Conservation (phyloP, 805 yeast species). For the Candida insectalens region DNA sequence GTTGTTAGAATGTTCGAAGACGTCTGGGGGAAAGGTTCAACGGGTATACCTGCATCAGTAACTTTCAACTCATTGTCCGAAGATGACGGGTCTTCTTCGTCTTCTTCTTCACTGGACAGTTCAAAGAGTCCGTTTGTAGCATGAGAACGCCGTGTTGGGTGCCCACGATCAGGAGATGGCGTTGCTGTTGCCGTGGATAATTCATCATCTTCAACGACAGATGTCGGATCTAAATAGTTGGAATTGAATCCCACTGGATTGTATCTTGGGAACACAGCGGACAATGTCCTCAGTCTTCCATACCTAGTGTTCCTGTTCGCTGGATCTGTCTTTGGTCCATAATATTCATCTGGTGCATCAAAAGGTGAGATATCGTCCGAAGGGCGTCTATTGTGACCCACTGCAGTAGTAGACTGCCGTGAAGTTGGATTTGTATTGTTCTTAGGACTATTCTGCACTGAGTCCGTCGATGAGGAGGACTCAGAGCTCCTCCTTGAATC, state of each 20-base stretch:
- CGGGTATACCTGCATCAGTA: too few relatives aligned
- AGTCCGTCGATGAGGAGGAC: too few relatives aligned
- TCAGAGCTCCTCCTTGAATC: too few relatives aligned
- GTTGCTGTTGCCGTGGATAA: neutral
- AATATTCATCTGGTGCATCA: constrained; percentile 59
- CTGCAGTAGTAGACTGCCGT: too few relatives aligned
- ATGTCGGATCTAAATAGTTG: neutral
- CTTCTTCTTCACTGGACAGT: neutral
- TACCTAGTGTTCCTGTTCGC: constrained; percentile 31
- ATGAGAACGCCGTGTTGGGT: neutral
- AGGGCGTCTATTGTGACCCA: constrained; percentile 26
- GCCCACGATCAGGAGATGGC: neutral
- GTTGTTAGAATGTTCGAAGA: too few relatives aligned
- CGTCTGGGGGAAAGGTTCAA: too few relatives aligned
- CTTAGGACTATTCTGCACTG: too few relatives aligned
- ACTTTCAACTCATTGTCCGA: too few relatives aligned
- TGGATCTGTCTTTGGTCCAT: constrained; percentile 56
- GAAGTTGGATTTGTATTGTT: too few relatives aligned
- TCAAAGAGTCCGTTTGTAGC: constrained; percentile 1
- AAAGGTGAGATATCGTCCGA: constrained; percentile 52
- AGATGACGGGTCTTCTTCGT: neutral
- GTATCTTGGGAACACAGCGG: constrained; percentile 22
- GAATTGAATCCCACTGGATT: constrained; percentile 3
- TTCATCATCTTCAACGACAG: neutral
- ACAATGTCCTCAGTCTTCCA: constrained; percentile 48